phyloP scores from a whole-genome alignment of 345 rosid species.

The Eucalyptus shirleyi region DNA sequence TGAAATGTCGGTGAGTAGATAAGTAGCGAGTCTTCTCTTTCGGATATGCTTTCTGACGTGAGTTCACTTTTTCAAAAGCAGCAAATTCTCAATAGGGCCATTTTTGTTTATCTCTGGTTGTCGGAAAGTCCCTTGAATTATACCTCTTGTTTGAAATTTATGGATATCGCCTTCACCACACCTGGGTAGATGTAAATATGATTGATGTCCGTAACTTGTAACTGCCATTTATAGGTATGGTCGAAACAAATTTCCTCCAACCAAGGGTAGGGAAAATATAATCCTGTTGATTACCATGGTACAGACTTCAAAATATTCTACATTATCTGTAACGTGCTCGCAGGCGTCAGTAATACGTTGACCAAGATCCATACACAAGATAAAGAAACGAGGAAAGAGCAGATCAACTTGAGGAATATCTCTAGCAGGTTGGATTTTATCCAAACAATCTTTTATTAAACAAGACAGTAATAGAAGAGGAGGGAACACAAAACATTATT shows the following conservation, averaged over 20 bases:
- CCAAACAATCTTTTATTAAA: not conserved
- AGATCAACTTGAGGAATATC: not conserved
- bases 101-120: not conserved
- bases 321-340: not conserved
- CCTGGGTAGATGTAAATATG: not conserved
- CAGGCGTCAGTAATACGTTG: not conserved
- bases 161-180: not conserved
- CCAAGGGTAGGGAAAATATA: not conserved
- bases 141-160: not conserved
- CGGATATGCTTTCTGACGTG: not conserved
- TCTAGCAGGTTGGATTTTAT: not conserved
- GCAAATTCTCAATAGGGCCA: not conserved
- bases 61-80: not conserved
- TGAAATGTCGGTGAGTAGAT: not conserved
- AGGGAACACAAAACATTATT: not conserved
- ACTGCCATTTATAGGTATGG: not conserved
- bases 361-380: not conserved
- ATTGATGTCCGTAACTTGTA: not conserved
- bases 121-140: not conserved
- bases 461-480: not conserved
- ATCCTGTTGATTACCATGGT: not conserved
- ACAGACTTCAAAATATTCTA: not conserved
- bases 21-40: not conserved
- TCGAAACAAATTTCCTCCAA: not conserved
- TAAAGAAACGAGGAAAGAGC: not conserved